Evolutionary conservation across 2,329 filamentous ascomycete genomes (phyloP), one percentile per base, ranked within the genome.

Genomic region (Mollisiaceae sp.): DNA sequence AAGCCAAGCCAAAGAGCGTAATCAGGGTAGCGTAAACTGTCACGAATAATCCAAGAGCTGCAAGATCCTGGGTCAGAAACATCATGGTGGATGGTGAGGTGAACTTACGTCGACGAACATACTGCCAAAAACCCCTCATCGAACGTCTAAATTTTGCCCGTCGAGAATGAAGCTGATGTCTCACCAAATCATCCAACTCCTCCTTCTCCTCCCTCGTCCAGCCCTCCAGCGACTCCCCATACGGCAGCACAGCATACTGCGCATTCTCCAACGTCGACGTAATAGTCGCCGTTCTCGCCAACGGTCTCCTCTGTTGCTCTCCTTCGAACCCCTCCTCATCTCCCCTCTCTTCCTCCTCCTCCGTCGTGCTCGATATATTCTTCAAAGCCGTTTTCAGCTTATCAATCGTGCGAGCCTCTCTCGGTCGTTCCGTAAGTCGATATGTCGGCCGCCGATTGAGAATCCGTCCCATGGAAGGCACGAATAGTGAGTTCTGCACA

Each of bases 401-500:
- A 52, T 72, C 69, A 24, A 72, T 69, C 18, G 66, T 69, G 4
- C 68, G 60, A 45, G 61, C 64, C 36, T 73, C 69, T 47, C 62
- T 45, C 15, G 61, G 36, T 15, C 57, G 32, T 4, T 69, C 64
- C 3, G 70, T 63, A 60, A 75, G 41, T 64, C 66, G 62, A 41
- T 73, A 69, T 22, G 68, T 54, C n/a, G 69, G 65, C 65, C 89
- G 83, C 50, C 92, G 86, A 73, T 95, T 94, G 64, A 95, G 71
- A 72, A 88, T 87, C 63, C 83, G 81, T 54, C 92, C 92, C 18
- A 96, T 81, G 65, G 93, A 90, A 0, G 92, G 92, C 1, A 95
- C 81, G 77, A 96, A 96, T 12, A 96, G 86, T 0, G 92, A 94
- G 75, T 96, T 96, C 73, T 96, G 92, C 36, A 96, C 89, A 73